Evolutionary conservation across 1,139 yeast species (phyloP), one percentile per base, ranked within the genome.

Genomic region (Saccharomyces hybrid): DNA sequence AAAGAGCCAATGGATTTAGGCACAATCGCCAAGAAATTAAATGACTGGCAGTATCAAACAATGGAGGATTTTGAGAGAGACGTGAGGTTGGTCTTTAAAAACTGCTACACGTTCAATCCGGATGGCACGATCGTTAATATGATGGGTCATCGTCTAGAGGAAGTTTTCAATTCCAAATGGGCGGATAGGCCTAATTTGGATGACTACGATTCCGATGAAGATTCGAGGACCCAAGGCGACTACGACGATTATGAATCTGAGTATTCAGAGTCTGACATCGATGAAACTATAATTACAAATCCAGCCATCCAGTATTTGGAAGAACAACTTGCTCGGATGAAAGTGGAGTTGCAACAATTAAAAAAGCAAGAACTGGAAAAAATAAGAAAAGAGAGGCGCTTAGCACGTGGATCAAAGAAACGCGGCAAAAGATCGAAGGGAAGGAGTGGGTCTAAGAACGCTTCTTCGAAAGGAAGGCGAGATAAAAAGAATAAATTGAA

Each of bases 1-100:
- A 89, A 88, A 71, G 81, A 83, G 63, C 99, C 99, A 56, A 95
- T 93, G 99, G 99, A 93, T 73, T 78, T 93, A 63, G 83, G 95
- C 48, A 90, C 98, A 0, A 80, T 93, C 56, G 86, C 84, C 64
- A 78, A 83, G 52, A 93, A 90, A 71, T 76, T 89, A 63, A 82
- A 84, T 58, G 88, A 88, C 69, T 90, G 91, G 72, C 88, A 87
- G 64, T 93, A 93, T 69, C 95, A 88, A 68, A 84, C 84, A 57
- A 95, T 91, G 11, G 96, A 88, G 57, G 91, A 88, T 58, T 90
- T 93, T 67, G 96, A 87, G 67, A 74, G 73, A 41, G 99, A 93
- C 68, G 81, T 93, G 26, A 79, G 89, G 55, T 78, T 90, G 57
- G 88, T 93, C 61, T 90, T 93, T 74, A 76, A 80, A 58, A 93